Percentiles rank a stretch among this genome's conserved stretches.
These are phyloP conservation scores for Cyathus striatus DNA, from an alignment of 768 basidiomycete species.

Conservation along the genomic window DNA sequence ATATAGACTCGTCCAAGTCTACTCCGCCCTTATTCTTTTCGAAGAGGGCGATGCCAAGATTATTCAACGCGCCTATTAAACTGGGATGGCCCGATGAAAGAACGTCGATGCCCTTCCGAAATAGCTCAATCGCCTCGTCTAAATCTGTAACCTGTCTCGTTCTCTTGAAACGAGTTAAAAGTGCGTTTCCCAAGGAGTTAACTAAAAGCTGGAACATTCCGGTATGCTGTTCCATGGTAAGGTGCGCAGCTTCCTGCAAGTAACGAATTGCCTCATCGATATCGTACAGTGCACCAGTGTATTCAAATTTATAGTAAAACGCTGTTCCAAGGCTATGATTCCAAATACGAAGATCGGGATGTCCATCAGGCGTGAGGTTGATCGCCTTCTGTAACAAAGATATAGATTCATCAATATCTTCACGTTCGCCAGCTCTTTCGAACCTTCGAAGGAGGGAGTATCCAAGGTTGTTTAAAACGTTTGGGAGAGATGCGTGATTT, in stretches of 20 bases:
- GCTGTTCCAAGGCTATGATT: background rate
- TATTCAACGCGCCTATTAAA: background rate
- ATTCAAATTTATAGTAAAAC: background rate
- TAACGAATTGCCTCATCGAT: background rate
- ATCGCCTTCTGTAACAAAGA: background rate
- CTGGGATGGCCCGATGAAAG: background rate
- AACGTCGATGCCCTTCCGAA: background rate
- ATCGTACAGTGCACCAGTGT: background rate
- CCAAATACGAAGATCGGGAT: background rate
- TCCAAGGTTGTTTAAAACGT: background rate
- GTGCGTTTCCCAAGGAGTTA: background rate
- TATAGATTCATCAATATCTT: background rate
- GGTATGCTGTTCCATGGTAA: no score
- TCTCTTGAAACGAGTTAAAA: background rate
- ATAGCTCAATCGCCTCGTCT: background rate
- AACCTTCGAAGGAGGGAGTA: background rate
- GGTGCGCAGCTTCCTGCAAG: background rate
- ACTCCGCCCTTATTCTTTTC: background rate
- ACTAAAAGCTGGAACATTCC: background rate
- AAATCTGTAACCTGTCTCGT: slow-evolving; percentile 1
- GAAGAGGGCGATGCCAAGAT: background rate
- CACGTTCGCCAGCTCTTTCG: background rate
- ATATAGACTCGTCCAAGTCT: background rate
- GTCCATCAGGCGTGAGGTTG: background rate
- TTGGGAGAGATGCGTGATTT: background rate